A percentile compares a stretch with the other conserved stretches of the same genome.
These are phyloP conservation scores for Lumnitzera littorea DNA, from an alignment of 345 rosid species.

Conservation along the genomic window DNA sequence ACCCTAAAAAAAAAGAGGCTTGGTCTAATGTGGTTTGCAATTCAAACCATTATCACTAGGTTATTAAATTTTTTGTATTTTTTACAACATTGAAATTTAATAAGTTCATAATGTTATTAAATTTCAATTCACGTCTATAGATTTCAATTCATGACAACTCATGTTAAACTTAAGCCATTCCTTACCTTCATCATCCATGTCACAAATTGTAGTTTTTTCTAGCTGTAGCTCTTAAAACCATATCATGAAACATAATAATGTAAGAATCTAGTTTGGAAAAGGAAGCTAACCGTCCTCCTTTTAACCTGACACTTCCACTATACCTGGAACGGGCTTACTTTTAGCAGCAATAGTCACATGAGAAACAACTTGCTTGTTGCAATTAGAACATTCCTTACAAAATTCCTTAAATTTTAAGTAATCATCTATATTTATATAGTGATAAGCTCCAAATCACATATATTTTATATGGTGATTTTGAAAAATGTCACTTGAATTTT, in stretches of 20 bases:
- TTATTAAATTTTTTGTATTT: too few species aligned
- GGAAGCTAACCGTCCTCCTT: slow-evolving; percentile 18
- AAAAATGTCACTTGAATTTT: too few species aligned
- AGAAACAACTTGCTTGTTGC: slow-evolving; percentile 28
- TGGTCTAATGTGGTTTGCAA: too few species aligned
- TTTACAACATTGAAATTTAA: too few species aligned
- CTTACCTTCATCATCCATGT: slow-evolving; percentile 93
- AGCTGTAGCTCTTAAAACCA: slow-evolving; percentile 70
- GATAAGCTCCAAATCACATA: too few species aligned
- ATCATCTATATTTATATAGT: slow-evolving; percentile 30
- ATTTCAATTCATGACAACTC: too few species aligned
- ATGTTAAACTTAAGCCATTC: slow-evolving; percentile 71
- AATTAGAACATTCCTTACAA: slow-evolving; percentile 70
- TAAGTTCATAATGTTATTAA: too few species aligned
- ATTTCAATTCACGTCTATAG: too few species aligned
- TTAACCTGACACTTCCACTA: slow-evolving; percentile 54
- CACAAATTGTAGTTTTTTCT: slow-evolving; percentile 55
- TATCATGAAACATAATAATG: slow-evolving; percentile 49
- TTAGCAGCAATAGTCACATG: slow-evolving; percentile 25
- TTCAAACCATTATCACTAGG: too few species aligned
- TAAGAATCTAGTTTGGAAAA: slow-evolving; percentile 52
- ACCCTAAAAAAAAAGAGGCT: too few species aligned
- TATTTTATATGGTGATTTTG: too few species aligned
- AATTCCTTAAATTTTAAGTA: slow-evolving; percentile 83
- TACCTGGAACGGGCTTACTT: slow-evolving; percentile 82